Conservation (phyloP, 768 basidiomycete species). For the Calocybe gangraenosa region DNA sequence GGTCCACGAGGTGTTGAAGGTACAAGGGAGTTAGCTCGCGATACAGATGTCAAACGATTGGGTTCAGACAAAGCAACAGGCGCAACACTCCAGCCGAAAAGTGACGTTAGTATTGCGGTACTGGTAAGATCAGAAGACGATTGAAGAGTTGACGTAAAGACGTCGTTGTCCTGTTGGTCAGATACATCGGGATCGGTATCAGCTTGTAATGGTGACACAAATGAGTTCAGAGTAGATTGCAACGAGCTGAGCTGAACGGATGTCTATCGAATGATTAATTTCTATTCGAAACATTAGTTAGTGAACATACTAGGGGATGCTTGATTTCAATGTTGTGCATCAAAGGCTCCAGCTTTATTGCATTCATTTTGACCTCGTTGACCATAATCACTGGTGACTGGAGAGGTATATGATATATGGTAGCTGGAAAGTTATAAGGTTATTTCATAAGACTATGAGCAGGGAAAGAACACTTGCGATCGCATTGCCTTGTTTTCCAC, state of each 20-base stretch:
- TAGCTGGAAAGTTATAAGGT: conserved; percentile 32
- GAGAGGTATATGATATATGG: conserved; percentile 73
- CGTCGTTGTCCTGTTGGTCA: conserved; percentile 10
- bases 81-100: conserved; percentile 50
- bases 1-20: conserved; percentile 31
- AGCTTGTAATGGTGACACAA: conserved; percentile 15
- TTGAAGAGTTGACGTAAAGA: conserved; percentile 12
- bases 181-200: background rate
- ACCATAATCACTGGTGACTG: conserved; percentile 62
- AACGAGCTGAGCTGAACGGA: conserved; percentile 53
- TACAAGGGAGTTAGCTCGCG: conserved; percentile 27
- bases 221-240: conserved; percentile 39
- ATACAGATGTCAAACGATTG: conserved; percentile 24
- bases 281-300: conserved; percentile 33
- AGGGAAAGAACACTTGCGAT: conserved; percentile 43
- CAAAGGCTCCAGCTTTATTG: conserved; percentile 46
- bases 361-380: conserved; percentile 53
- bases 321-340: conserved; percentile 54
- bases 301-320: background rate
- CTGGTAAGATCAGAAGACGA: conserved; percentile 27
- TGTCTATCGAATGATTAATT: conserved; percentile 53
- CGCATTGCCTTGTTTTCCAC: conserved; percentile 79
- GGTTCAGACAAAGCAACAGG: conserved; percentile 29
- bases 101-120: conserved; percentile 38
- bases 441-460: background rate